Base-by-base conservation (phyloP, 164 flowering plant genomes). In the Vitis rupestris region DNA sequence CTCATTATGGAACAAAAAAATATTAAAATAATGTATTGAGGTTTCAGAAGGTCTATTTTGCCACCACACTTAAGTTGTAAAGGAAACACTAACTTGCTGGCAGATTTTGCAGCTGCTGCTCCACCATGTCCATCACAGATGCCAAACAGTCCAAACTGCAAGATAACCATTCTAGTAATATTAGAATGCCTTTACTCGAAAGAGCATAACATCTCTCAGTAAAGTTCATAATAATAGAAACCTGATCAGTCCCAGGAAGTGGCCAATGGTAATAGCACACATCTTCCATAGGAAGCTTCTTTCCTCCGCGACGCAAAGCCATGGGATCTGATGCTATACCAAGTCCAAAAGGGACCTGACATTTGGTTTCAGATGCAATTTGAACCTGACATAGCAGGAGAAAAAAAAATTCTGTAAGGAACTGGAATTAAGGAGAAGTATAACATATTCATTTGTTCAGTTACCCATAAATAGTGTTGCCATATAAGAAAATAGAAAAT, bases 111-210 rank as follows among this genome's bases (percentile, higher is more conserved):
- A 79, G 98, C 99, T 63, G 61, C 91, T 53, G 79, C 85, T 71
- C 99, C 99, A 64, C 98, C 96, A 88, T 96, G 99, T 66, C 99
- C 99, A 84, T 93, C 99, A 80, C 93, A 93, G 52, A 96, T 86
- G 48, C 93, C 93, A 83, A 96, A 96, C 59, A 96, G 68, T 65
- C 99, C 99, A 87, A 96, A 89, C 98, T 96, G 92, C 82, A 84
- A 65, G 15, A 30, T 61, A 64, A 3, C 15, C 30, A 72, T 29
- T 44, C 64, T 51, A 55, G 58, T 67, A 31, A 55, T 14, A 74
- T 60, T 31, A 50, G 51, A 37, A 37, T 37, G 30, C 60, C 44
- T 7, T 29, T 51, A 61, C 13, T 53, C 1, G 50, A 16, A 73
- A 50, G 31, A 49, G 23, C 14, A 68, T 37, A 23, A 7, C 10